A percentile compares a stretch with the other conserved stretches of the same genome.
Conservation (phyloP, 2,329 filamentous ascomycete genomes). For the Exserohilum turcica region DNA sequence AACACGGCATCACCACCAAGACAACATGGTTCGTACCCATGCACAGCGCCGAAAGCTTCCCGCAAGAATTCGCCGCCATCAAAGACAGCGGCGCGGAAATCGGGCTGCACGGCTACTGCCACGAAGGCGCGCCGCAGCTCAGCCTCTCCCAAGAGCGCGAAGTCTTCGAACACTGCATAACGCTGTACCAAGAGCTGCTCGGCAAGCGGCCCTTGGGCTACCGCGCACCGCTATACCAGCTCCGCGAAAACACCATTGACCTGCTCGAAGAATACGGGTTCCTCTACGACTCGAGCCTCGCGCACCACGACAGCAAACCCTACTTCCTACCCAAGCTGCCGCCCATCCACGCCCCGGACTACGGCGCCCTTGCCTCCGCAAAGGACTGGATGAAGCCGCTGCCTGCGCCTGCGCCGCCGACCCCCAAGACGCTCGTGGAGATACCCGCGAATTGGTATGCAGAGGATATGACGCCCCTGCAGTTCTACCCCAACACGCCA, state of each 20-base stretch:
- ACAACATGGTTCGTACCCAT: constrained; percentile 66
- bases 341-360: constrained; percentile 51
- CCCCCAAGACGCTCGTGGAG: constrained; percentile 49
- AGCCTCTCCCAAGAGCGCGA: constrained; percentile 57
- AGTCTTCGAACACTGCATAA: constrained; percentile 56
- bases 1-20: constrained; percentile 57
- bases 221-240: constrained; percentile 58
- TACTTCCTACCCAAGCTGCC: constrained; percentile 55
- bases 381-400: constrained; percentile 55
- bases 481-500: constrained; percentile 53
- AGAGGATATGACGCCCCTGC: constrained; percentile 58
- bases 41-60: constrained; percentile 64
- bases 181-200: constrained; percentile 50
- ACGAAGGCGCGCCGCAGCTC: constrained; percentile 55
- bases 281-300: constrained; percentile 58
- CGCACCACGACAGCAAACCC: constrained; percentile 57
- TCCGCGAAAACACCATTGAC: constrained; percentile 55
- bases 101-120: constrained; percentile 57
- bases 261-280: constrained; percentile 57
- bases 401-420: constrained; percentile 29
- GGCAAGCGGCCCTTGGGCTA: constrained; percentile 57
- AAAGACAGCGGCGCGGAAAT: constrained; percentile 60
- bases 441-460: constrained; percentile 59
- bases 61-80: constrained; percentile 56
- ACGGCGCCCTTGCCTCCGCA: constrained; percentile 45